Evolutionary conservation across 352 stramenopile genomes (phyloP), one percentile per base, ranked within the genome.

Genomic region (Phytophthora crassamura): DNA sequence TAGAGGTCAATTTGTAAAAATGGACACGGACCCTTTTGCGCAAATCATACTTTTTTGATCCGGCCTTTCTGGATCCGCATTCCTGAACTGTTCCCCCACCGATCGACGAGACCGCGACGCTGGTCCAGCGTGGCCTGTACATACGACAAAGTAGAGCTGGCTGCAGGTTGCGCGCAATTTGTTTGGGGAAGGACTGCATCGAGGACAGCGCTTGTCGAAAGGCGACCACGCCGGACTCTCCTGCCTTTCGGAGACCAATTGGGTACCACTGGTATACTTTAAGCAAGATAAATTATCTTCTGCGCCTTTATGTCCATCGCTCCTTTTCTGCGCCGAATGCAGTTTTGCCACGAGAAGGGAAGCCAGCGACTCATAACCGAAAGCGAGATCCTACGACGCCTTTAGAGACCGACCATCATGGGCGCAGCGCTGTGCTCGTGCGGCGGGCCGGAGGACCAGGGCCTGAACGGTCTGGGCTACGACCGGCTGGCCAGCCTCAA

Each of bases 401-500:
- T 15, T 32, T 45, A 7, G 15, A 33, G 6, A 14, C 15, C 38
- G 38, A 64, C 9, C 18, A 4, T 28, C 35, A 88, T 88, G 79
- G 79, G 79, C 28, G 72, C 74, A 40, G 79, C 77, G 39, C 59
- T 88, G 39, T 88, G 79, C 55, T 77, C 79, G 33, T 88, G 79
- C 50, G 71, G 73, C 30, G 67, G 69, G 32, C 74, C 65, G 15
- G 79, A 86, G 15, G 79, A 88, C 55, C 53, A 61, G 18, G 66
- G 66, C 5, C 56, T 78, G 16, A 81, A 83, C 30, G 59, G 66
- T 20, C 62, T 84, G 33, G 55, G 71, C 45, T 77, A 79, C 50
- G 72, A 88, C 52, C 74, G 69, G 10, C 65, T 83, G 18, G 50
- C 59, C n/a, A 64, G 56, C 49, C 56, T 75, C n/a, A 72, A 75